A percentile compares a stretch with the other conserved stretches of the same genome.
These are phyloP conservation scores for Phytophthora cajani DNA, from an alignment of 352 stramenopile species.

Conservation along the genomic window DNA sequence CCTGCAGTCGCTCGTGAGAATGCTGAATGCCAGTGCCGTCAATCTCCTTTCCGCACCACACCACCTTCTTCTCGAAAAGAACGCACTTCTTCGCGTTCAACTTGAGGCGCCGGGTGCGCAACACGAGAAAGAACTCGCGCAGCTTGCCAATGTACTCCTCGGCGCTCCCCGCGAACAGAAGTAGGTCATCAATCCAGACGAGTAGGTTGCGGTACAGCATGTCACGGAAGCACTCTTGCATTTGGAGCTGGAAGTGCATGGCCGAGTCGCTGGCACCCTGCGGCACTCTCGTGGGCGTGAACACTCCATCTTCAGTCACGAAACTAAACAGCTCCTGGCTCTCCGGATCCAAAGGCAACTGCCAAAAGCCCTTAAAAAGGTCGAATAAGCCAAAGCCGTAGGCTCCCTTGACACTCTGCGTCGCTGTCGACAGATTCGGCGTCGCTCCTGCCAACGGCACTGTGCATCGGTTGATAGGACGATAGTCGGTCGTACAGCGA, in stretches of 20 bases:
- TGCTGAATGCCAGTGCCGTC: neutral
- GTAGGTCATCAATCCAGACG: slow-evolving; percentile 35
- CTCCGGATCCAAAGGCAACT: slow-evolving; percentile 16
- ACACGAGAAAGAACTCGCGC: slow-evolving; percentile 21
- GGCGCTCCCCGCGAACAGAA: slow-evolving; percentile 27
- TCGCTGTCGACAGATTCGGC: slow-evolving; percentile 2
- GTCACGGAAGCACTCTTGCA: slow-evolving; percentile 6
- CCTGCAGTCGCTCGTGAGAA: slow-evolving; percentile 2
- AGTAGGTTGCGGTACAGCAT: slow-evolving; percentile 16
- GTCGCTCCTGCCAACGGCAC: slow-evolving; percentile 13
- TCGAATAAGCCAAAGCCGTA: slow-evolving; percentile 22
- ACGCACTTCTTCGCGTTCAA: slow-evolving; percentile 23
- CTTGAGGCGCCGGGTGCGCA: slow-evolving; percentile 17
- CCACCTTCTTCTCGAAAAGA: slow-evolving; percentile 21
- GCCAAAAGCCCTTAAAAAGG: slow-evolving; percentile 35
- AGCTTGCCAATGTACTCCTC: slow-evolving; percentile 6
- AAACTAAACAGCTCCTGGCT: slow-evolving; percentile 27
- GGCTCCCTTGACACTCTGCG: slow-evolving; percentile 7
- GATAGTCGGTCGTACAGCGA: neutral
- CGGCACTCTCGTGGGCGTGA: slow-evolving; percentile 2
- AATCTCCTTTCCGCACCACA: slow-evolving; percentile 33
- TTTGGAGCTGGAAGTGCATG: slow-evolving; percentile 14
- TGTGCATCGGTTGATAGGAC: neutral
- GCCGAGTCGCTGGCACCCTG: slow-evolving; percentile 11
- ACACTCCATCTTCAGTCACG: slow-evolving; percentile 28